Evolutionary conservation across 2,329 filamentous ascomycete species (phyloP).

Genomic region (Aspergillus ibericus): DNA sequence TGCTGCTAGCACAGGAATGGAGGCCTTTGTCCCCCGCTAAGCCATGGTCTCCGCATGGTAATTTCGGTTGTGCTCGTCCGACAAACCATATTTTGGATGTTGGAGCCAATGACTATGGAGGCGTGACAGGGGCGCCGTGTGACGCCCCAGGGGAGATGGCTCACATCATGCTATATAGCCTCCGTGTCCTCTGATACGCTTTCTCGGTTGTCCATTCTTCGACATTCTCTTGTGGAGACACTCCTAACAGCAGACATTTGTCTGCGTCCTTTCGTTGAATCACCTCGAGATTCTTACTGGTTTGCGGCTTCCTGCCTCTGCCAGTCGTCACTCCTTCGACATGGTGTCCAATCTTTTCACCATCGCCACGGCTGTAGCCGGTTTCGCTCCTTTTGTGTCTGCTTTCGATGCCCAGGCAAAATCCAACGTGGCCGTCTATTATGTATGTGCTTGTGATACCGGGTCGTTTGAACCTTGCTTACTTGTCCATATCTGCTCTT

Average conservation of each 20-base stretch:
- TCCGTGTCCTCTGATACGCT: constrained; percentile 13
- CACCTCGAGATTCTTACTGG: constrained; percentile 32
- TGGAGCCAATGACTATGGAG: background rate
- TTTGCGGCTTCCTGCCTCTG: constrained; percentile 36
- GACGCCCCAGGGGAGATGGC: background rate
- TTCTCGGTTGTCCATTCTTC: constrained; percentile 13
- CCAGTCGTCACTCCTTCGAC: constrained; percentile 34
- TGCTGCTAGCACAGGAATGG: constrained; percentile 11
- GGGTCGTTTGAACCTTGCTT: background rate
- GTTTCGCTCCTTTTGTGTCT: constrained; percentile 35
- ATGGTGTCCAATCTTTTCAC: constrained; percentile 41
- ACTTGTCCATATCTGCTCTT: constrained; percentile 13
- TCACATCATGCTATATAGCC: constrained; percentile 1
- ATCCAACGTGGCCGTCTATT: constrained; percentile 56
- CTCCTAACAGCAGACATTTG: constrained; percentile 37
- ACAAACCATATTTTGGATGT: background rate
- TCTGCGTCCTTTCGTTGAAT: constrained; percentile 59
- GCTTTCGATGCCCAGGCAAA: constrained; percentile 44
- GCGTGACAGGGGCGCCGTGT: background rate
- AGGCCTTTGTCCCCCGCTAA: background rate
- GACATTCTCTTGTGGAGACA: constrained; percentile 17
- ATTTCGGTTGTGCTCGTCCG: constrained; percentile 6
- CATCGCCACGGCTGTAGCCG: constrained; percentile 37
- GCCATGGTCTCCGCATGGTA: constrained; percentile 3
- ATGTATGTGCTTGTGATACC: constrained; percentile 34